phyloP scores from a whole-genome alignment of 768 basidiomycete species.

The Leccinum aurantiacum region DNA sequence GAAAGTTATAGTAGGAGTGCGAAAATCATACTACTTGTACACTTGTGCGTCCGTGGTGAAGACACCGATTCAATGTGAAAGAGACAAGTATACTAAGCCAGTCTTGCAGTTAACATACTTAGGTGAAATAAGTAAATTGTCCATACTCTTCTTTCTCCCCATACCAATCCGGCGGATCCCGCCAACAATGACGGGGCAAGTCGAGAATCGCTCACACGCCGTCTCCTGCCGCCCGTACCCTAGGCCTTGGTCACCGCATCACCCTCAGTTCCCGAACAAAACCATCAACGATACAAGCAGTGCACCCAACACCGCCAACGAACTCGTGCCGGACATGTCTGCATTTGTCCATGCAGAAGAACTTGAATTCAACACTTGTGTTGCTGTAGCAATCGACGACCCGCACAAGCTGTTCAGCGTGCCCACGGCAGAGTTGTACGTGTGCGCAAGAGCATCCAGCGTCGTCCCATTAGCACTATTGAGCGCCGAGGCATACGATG shows the following conservation, averaged over 20 bases:
- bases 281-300: constrained; percentile 13
- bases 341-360: constrained; percentile 14
- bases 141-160: background rate
- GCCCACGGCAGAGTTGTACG: constrained; percentile 50
- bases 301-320: constrained; percentile 9
- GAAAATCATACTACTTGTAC: background rate
- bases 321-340: constrained; percentile 4
- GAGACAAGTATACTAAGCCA: background rate
- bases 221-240: background rate
- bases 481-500: constrained; percentile 49
- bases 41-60: background rate
- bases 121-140: background rate
- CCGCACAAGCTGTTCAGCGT: constrained; percentile 53
- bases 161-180: background rate
- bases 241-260: background rate
- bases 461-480: constrained; percentile 32
- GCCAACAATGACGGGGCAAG: background rate
- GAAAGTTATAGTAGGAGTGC: background rate
- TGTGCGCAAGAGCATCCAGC: constrained; percentile 41
- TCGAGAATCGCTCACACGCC: background rate
- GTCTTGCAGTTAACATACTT: background rate
- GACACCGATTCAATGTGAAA: background rate
- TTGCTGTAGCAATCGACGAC: constrained; percentile 39
- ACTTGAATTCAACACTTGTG: constrained; percentile 13
- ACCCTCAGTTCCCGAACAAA: constrained; percentile 14